Base-by-base conservation (phyloP, 768 basidiomycete genomes). In the Rhodocollybia butyracea region DNA sequence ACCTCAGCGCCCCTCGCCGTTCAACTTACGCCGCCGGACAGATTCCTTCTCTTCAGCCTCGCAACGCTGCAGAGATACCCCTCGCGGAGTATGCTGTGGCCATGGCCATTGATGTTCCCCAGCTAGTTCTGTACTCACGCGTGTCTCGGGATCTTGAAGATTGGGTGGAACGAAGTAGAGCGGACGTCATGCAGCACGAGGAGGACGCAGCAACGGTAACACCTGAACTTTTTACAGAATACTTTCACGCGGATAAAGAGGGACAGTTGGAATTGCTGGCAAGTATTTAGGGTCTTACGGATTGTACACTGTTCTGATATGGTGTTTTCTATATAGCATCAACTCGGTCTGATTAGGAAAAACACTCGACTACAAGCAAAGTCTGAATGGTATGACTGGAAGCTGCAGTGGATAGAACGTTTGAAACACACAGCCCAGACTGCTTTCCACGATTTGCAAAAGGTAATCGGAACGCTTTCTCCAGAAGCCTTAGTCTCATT, bases 321-420 rank as follows among this genome's bases (percentile, higher is more conserved):
- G 52, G 46, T 30, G 36, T 7, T 22, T 51, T n/a, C n/a, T n/a
- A 6, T 63, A 56, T 46, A 89, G 86, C 89, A 90, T 68, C 88
- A 90, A 74, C 79, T 92, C 27, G 87, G 88, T 63, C 70, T 92
- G 29, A 91, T 92, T 66, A 85, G 87, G 61, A 83, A 79, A 21
- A 83, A 91, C 63, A 84, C 85, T 22, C 75, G 88, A 63, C 82
- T 76, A 6, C 69, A 78, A 26, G 88, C 89, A 8, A 88, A 83
- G 64, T 86, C 87, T 3, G 88, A 91, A 56, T 92, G 90, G 90
- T 92, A 92, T 63, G 87, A 91, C 56, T 92, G 90, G 90, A 91
- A 91, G 68, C 64, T 80, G 47, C 83, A 85, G 58, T 92, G 89
- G 90, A 80, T 90, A 7, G 83, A 86, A 62, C 83, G 85, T 40